Conservation (phyloP, 352 stramenopile species). For the Blastocystis sp. region DNA sequence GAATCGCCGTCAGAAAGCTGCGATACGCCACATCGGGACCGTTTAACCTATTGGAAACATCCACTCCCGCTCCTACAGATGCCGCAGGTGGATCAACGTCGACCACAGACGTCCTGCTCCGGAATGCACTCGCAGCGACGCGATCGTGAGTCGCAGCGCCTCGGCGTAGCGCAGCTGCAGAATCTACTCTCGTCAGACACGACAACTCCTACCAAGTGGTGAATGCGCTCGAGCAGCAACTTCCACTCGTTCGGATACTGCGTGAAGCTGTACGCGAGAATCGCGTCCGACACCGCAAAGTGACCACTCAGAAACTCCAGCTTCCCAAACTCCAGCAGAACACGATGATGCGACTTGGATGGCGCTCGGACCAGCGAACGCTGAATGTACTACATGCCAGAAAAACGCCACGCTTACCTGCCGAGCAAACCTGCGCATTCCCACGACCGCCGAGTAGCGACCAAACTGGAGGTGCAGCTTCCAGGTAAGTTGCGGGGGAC, state of each 20-base stretch:
- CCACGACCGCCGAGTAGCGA: background rate
- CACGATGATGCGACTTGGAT: background rate
- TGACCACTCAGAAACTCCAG: background rate
- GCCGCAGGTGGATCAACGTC: background rate
- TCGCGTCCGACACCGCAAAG: background rate
- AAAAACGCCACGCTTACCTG: background rate
- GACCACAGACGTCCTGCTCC: constrained; percentile 32
- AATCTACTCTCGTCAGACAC: background rate
- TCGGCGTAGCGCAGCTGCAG: background rate
- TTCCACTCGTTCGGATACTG: constrained; percentile 12
- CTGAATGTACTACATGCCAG: background rate
- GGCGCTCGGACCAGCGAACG: background rate
- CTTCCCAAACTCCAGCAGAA: constrained; percentile 10
- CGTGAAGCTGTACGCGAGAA: background rate
- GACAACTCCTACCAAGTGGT: background rate
- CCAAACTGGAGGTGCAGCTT: background rate
- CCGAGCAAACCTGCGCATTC: background rate
- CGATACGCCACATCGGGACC: background rate
- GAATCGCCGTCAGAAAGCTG: background rate
- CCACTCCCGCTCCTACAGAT: background rate
- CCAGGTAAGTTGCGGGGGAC: background rate
- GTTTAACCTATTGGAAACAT: background rate
- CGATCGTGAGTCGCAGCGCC: background rate
- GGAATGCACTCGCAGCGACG: background rate
- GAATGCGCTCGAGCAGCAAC: background rate